These are phyloP conservation scores for Boletus sp. DNA, from an alignment of 768 basidiomycete genomes.

Conservation along the genomic window DNA sequence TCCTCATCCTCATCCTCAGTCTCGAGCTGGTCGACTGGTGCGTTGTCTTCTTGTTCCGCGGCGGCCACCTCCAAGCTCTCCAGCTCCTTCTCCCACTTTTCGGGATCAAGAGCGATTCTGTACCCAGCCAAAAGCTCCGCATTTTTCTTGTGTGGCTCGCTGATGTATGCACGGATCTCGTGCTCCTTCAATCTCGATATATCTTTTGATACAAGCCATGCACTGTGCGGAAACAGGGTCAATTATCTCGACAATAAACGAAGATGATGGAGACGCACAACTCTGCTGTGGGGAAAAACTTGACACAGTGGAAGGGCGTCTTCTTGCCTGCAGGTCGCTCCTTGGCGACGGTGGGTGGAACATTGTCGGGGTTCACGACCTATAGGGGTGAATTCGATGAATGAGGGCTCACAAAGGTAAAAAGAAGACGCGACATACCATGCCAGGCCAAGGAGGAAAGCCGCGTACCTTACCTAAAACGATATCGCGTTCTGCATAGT, in stretches of 20 bases:
- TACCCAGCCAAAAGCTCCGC: conserved; percentile 78
- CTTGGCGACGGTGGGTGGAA: conserved; percentile 58
- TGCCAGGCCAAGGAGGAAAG: conserved; percentile 92
- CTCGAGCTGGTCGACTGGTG: conserved; percentile 65
- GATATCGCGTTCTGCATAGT: conserved; percentile 74
- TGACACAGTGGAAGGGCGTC: conserved; percentile 64
- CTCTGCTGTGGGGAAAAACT: conserved; percentile 94
- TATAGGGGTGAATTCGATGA: conserved; percentile 33
- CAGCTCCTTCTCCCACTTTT: conserved; percentile 57
- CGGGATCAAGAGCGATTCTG: conserved; percentile 70
- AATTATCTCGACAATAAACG: conserved; percentile 9
- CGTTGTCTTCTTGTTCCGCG: conserved; percentile 54
- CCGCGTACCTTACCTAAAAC: conserved; percentile 94
- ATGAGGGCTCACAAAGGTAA: conserved; percentile 7
- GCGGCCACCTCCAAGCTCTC: conserved; percentile 32
- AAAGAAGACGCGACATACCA: conserved; percentile 57
- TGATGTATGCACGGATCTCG: conserved; percentile 84
- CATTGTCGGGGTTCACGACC: conserved; percentile 75
- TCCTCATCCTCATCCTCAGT: conserved; percentile 53
- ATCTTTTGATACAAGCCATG: conserved; percentile 83
- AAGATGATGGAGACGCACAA: conserved; percentile 59
- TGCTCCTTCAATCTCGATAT: conserved; percentile 72
- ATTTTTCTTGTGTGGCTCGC: conserved; percentile 71
- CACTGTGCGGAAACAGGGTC: conserved; percentile 43
- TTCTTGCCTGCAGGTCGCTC: conserved; percentile 78